Evolutionary conservation across 148 eudicot genomes (phyloP), one percentile per base, ranked within the genome.

Genomic region (Chenopodium suecicum): DNA sequence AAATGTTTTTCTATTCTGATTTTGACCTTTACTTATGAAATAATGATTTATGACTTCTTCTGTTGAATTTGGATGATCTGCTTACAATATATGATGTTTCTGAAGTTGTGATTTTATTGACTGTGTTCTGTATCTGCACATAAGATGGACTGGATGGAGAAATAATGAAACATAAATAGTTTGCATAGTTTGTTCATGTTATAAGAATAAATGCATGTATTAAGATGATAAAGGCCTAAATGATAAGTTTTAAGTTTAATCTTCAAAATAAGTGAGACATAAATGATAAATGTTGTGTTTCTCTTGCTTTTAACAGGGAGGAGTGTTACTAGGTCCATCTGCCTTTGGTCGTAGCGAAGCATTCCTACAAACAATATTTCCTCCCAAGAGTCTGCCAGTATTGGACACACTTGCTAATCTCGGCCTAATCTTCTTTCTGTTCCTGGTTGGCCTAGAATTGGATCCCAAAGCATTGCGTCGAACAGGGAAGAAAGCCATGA

Each of bases 381-480:
- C 98, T 68, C 58, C 87, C 0, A 86, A 60, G 78, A 91, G 98
- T 86, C 82, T 89, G 17, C 88, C 98, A 25, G 98, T 94, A 9
- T 79, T 94, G 68, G 98, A 94, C 65, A 92, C 98, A 27, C 84
- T 94, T 4, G 98, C 98, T 64, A 94, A 90, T 74, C 87, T 94
- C 2, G 98, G 98, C 22, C 96, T 93, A 74, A 87, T 94, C 22
- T 94, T 94, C 91, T 94, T 94, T 78, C 85, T 94, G 31, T 94
- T 94, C 82, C 84, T 94, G 1, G 93, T 94, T 20, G 98, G 98
- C 83, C 86, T 94, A 0, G 98, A 92, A 78, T 76, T 94, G 9
- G 98, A 94, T 37, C 91, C 88, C 3, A 85, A 84, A 79, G 82
- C 98, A 58, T 79, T 94, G 41, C 82, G 91, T 0, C 85, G 85